Conservation (phyloP, 2,329 filamentous ascomycete species). For the Thelonectria olida region DNA sequence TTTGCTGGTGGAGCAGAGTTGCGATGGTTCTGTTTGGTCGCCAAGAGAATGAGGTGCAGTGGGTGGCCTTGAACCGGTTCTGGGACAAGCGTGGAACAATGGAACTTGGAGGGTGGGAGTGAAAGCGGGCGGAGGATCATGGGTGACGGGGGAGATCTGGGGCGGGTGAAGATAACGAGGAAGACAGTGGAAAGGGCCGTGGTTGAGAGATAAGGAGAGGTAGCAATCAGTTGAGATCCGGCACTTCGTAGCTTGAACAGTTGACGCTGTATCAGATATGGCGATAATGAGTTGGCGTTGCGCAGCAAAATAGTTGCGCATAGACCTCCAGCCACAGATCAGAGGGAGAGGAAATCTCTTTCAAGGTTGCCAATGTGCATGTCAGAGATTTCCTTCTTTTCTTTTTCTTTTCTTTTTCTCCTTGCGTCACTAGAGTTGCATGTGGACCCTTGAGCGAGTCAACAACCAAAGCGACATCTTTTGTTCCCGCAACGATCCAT, state of each 20-base stretch:
- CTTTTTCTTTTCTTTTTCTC: not conserved
- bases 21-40: not conserved
- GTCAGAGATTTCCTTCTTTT: slow-evolving; percentile 8
- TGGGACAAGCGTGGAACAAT: slow-evolving; percentile 16
- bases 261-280: too few species aligned
- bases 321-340: too few species aligned
- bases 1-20: not conserved
- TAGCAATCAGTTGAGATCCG: not conserved
- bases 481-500: slow-evolving; percentile 7
- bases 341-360: not conserved
- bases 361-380: not conserved
- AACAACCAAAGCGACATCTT: not conserved
- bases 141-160: slow-evolving; percentile 10
- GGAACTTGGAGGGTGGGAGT: slow-evolving; percentile 17
- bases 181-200: not conserved
- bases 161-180: not conserved
- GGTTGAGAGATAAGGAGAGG: slow-evolving; percentile 4
- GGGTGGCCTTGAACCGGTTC: slow-evolving; percentile 16
- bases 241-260: too few species aligned
- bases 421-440: slow-evolving; percentile 5
- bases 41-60: not conserved
- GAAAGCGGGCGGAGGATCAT: slow-evolving; percentile 2
- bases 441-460: not conserved
- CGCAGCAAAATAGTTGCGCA: too few species aligned
- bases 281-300: too few species aligned